phyloP scores from a whole-genome alignment of 2,329 filamentous ascomycete species.

The Stemphylium lycopersici region DNA sequence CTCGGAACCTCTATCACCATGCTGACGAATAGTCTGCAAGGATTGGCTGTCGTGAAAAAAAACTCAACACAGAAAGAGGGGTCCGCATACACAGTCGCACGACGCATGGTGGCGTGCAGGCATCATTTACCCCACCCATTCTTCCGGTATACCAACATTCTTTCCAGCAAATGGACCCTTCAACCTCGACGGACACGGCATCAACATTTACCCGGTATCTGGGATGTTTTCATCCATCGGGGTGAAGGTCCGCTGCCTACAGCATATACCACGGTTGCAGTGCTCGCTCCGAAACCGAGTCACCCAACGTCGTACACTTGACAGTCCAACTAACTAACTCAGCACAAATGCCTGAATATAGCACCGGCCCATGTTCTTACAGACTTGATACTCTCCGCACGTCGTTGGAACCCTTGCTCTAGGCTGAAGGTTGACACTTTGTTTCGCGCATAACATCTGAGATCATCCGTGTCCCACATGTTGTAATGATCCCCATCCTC shows the following conservation, averaged over 20 bases:
- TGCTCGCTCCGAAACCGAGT: neutral
- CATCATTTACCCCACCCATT: constrained; percentile 8
- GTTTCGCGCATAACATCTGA: neutral
- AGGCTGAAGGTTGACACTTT: neutral
- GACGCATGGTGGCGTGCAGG: constrained; percentile 15
- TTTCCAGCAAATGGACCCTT: neutral
- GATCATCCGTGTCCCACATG: neutral
- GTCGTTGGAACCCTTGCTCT: neutral
- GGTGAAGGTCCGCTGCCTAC: neutral
- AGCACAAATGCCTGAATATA: neutral
- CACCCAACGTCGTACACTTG: neutral
- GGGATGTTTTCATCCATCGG: neutral
- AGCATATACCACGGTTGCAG: neutral
- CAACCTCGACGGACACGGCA: constrained; percentile 1
- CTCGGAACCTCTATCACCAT: constrained; percentile 3
- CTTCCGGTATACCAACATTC: constrained; percentile 1
- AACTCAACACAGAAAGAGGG: constrained; percentile 15
- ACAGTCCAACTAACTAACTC: neutral
- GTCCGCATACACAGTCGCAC: constrained; percentile 14
- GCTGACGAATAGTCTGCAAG: neutral
- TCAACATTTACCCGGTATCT: constrained; percentile 11
- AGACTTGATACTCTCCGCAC: neutral
- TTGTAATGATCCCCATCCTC: neutral
- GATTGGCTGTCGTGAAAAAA: neutral
- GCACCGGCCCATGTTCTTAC: neutral